Evolutionary conservation across 2,329 filamentous ascomycete species (phyloP), one percentile per base, ranked within the genome.

Genomic region (Fusarium devonianum): DNA sequence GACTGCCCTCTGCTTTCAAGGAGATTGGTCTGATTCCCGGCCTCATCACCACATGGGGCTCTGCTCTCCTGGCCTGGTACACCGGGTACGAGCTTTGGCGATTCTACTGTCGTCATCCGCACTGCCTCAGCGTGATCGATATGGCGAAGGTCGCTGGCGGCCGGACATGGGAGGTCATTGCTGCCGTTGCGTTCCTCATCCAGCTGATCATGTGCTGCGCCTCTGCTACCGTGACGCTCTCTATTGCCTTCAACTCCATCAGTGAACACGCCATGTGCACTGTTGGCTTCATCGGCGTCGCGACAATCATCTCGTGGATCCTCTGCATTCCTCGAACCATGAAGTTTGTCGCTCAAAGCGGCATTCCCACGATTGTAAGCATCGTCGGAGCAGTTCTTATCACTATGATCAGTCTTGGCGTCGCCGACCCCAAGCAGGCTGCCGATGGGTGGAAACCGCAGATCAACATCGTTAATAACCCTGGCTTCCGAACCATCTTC

Each of bases 1-100:
- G 83, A 3, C 87, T 88, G 61, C 85, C 85, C 2, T 86, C 83
- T 70, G 86, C 84, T 0, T 87, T 87, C 68, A 82, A 84, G 2
- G 71, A 85, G n/a, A 75, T 88, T 9, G 85, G 85, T 9, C 74
- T 88, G n/a, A 82, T 88, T 9, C 85, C 85, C 0, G 85, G 85
- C 14, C 65, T 88, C 44, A 86, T 88, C 51, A 64, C 87, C 65
- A 88, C 85, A 13, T 76, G 86, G 48, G 85, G 85, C 9, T 76
- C 67, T 2, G 71, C 85, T 28, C 82, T 87, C 7, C 72, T 87
- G 4, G 87, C 88, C 67, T 88, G 85, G 2, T 88, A 65, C 35
- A 64, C 63, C 4, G 61, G 85, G 3, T 50, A 66, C 8, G 53
- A 53, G 10, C 48, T 62, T 19, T 86, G 83, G 83, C 79, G 83